Percentiles rank a stretch among this genome's conserved stretches.
These are phyloP conservation scores for Debaryomyces tyrocola DNA, from an alignment of 805 yeast species.

Conservation along the genomic window DNA sequence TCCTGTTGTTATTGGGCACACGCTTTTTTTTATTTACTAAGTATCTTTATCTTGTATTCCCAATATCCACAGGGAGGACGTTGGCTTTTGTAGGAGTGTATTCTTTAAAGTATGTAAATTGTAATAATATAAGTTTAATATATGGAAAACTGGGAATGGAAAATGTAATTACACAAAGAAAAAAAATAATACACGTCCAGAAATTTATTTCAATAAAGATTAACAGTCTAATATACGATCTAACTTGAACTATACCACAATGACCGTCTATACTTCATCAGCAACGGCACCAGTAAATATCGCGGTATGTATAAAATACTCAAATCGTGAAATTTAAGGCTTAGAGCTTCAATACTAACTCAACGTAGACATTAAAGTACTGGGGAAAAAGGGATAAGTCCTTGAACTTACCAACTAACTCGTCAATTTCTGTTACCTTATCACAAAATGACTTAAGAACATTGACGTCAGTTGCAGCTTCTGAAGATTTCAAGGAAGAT, in stretches of 20 bases:
- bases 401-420: conserved; percentile 92
- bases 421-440: conserved; percentile 91
- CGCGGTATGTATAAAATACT: conserved; percentile 59
- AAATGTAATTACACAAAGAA: background rate
- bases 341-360: conserved; percentile 8
- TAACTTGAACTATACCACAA: conserved; percentile 12
- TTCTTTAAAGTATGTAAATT: background rate
- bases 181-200: background rate
- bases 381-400: conserved; percentile 97
- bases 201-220: conserved; percentile 1
- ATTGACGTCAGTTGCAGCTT: conserved; percentile 81
- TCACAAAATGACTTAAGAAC: conserved; percentile 91
- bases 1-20: background rate
- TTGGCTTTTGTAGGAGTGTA: background rate
- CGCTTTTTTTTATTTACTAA: background rate
- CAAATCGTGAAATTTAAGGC: background rate
- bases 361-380: conserved; percentile 75
- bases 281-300: conserved; percentile 97
- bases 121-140: background rate
- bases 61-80: no score
- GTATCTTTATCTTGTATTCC: no score
- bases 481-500: conserved; percentile 57
- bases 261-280: conserved; percentile 68
- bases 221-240: conserved; percentile 5
- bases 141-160: background rate